phyloP scores from a whole-genome alignment of 1,284 basidiomycete genomes.

The Heterobasidion parviporum region DNA sequence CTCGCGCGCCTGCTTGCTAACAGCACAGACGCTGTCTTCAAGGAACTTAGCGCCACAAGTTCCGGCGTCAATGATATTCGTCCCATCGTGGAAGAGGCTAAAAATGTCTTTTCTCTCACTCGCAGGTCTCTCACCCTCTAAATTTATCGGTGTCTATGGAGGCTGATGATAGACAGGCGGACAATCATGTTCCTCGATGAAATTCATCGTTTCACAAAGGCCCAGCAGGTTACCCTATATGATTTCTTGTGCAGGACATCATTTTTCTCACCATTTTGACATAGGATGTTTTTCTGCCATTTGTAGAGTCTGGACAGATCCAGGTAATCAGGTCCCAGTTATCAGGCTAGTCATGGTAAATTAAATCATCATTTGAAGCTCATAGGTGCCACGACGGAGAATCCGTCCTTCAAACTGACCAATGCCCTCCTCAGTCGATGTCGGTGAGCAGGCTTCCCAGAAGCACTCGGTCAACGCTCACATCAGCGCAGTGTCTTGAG shows the following conservation, averaged over 20 bases:
- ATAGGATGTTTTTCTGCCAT: constrained; percentile 75
- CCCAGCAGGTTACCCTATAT: constrained; percentile 56
- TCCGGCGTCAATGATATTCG: constrained; percentile 78
- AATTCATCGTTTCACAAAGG: constrained; percentile 82
- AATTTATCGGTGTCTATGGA: not conserved
- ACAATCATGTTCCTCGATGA: constrained; percentile 82
- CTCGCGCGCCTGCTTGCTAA: constrained; percentile 65
- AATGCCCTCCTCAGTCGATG: constrained; percentile 76
- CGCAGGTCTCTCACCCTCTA: constrained; percentile 36
- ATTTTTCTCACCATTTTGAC: too few species aligned
- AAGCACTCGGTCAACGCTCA: not conserved
- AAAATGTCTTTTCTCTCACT: constrained; percentile 58
- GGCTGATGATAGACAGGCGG: constrained; percentile 28
- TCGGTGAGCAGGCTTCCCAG: constrained; percentile 38
- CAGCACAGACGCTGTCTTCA: constrained; percentile 54
- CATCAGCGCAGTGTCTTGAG: constrained; percentile 45
- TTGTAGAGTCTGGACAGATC: constrained; percentile 71
- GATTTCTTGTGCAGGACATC: not conserved
- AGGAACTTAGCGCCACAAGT: constrained; percentile 70
- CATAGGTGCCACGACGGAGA: constrained; percentile 88
- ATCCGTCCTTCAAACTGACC: constrained; percentile 83
- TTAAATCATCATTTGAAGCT: constrained; percentile 33
- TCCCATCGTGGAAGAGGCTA: constrained; percentile 75
- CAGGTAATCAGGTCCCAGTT: constrained; percentile 33
- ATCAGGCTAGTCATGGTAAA: constrained; percentile 5